These are phyloP conservation scores for Aeschynomene evenia DNA, from an alignment of 306 rosid species.

Conservation along the genomic window DNA sequence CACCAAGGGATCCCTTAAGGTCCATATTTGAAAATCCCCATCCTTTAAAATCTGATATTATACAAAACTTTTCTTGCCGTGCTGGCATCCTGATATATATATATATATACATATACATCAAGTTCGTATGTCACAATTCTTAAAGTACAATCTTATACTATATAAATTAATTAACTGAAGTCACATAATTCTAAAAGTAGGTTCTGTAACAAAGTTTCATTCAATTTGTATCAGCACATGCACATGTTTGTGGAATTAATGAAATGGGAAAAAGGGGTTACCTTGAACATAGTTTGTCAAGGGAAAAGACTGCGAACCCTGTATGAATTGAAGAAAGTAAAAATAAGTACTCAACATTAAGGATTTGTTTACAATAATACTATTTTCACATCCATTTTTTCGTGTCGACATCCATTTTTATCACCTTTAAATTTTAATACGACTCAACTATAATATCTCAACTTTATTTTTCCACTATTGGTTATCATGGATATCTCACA, in stretches of 20 bases:
- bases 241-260: too few relatives aligned
- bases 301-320: constrained; percentile 49
- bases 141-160: neutral
- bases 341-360: neutral
- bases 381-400: too few relatives aligned
- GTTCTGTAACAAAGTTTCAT: neutral
- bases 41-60: constrained; percentile 76
- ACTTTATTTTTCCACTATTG: too few relatives aligned
- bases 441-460: too few relatives aligned
- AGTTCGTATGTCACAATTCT: neutral
- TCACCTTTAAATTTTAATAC: too few relatives aligned
- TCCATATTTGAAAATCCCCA: constrained; percentile 80
- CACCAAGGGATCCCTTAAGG: constrained; percentile 65
- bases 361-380: too few relatives aligned
- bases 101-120: too few relatives aligned
- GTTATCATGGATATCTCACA: too few relatives aligned
- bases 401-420: too few relatives aligned
- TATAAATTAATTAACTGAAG: too few relatives aligned
- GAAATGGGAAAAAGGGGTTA: constrained; percentile 22
- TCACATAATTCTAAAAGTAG: neutral
- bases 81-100: constrained; percentile 66
- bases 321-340: constrained; percentile 26
- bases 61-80: constrained; percentile 80
- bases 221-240: neutral
- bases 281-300: constrained; percentile 59